These are phyloP conservation scores for Pythium scleroteichum DNA, from an alignment of 352 stramenopile genomes.

Conservation along the genomic window DNA sequence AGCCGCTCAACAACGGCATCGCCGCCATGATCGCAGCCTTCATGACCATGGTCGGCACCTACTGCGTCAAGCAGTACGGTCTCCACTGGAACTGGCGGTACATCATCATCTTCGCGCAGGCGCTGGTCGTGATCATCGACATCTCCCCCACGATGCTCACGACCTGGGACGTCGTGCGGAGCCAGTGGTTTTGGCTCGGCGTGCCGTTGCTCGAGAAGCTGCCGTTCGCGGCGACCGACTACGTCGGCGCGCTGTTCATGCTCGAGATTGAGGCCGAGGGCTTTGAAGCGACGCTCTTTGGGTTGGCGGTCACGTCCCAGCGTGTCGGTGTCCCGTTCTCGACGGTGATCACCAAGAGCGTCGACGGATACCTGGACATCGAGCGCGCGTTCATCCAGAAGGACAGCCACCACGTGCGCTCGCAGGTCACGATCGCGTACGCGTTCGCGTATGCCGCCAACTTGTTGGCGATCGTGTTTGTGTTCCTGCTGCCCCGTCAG, in stretches of 20 bases:
- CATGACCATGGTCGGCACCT: conserved; percentile 36
- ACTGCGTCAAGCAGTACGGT: conserved; percentile 36
- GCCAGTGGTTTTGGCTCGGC: conserved; percentile 63
- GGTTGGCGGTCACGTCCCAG: conserved; percentile 41
- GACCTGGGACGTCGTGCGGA: conserved; percentile 64
- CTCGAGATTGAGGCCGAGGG: conserved; percentile 49
- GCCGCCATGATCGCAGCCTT: conserved; percentile 40
- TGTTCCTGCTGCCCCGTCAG: conserved; percentile 47
- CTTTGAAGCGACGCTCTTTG: conserved; percentile 52
- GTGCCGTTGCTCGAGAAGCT: conserved; percentile 46
- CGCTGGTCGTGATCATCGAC: conserved; percentile 51
- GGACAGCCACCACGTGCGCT: conserved; percentile 33
- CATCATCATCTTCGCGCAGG: conserved; percentile 37
- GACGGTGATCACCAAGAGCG: conserved; percentile 51
- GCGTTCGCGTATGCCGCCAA: conserved; percentile 56
- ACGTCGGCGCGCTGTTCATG: conserved; percentile 46
- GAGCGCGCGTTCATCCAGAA: conserved; percentile 22
- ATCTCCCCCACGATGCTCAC: conserved; percentile 45
- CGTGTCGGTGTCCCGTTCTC: conserved; percentile 43
- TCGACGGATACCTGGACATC: conserved; percentile 54
- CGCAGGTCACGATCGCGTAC: conserved; percentile 50
- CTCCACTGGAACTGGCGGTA: conserved; percentile 55
- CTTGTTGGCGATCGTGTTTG: conserved; percentile 41
- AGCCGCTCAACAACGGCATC: conserved; percentile 50
- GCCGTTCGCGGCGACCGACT: conserved; percentile 42